Evolutionary conservation across 2,329 filamentous ascomycete genomes (phyloP).

Genomic region (Nigrograna mackinnonii): DNA sequence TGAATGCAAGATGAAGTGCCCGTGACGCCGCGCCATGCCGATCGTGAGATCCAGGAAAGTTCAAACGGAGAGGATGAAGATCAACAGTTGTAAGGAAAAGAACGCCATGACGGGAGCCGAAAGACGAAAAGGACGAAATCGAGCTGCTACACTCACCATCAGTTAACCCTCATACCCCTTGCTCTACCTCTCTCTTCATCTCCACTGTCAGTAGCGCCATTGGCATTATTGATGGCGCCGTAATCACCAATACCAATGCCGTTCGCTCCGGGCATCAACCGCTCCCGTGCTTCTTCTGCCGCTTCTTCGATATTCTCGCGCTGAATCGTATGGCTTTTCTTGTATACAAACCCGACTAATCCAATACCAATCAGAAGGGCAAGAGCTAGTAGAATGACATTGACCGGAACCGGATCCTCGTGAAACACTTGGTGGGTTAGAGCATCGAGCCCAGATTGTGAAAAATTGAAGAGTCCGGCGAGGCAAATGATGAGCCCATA

Average conservation of each 20-base stretch:
- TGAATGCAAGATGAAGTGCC: no score
- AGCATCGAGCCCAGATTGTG: conserved; percentile 77
- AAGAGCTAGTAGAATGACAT: conserved; percentile 65
- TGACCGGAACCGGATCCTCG: conserved; percentile 77
- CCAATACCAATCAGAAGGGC: conserved; percentile 67
- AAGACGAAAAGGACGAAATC: no score
- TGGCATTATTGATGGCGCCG: conserved; percentile 15
- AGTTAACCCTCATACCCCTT: neutral
- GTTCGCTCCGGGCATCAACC: conserved; percentile 37
- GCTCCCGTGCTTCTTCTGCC: conserved; percentile 38
- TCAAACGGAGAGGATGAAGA: no score
- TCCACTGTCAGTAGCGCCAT: neutral
- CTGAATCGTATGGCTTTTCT: conserved; percentile 49
- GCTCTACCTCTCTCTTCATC: neutral
- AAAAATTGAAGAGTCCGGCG: conserved; percentile 82
- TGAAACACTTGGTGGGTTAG: conserved; percentile 74
- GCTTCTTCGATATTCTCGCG: conserved; percentile 40
- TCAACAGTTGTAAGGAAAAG: no score
- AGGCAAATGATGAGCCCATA: conserved; percentile 89
- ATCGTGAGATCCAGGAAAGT: no score
- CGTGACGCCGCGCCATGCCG: no score
- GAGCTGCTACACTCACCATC: no score
- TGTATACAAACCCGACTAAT: conserved; percentile 69
- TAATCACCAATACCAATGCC: conserved; percentile 20
- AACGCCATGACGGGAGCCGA: no score